A percentile compares a stretch with the other conserved stretches of the same genome.
phyloP scores from a whole-genome alignment of 495 filamentous ascomycete genomes.

The Podospora didyma region DNA sequence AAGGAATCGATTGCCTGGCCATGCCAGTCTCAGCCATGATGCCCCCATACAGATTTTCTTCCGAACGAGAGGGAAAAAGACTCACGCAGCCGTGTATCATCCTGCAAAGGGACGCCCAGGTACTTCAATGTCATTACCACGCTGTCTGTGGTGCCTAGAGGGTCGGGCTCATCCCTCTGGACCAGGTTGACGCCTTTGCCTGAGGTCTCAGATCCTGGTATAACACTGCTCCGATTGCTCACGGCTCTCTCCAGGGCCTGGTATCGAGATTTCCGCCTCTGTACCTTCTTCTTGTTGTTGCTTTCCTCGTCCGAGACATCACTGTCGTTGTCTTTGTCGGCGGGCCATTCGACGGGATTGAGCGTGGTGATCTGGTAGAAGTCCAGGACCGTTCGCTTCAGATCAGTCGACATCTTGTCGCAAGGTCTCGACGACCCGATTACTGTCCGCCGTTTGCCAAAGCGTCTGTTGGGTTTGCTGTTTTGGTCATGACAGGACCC shows the following conservation, averaged over 20 bases:
- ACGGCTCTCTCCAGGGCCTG: conserved; percentile 74
- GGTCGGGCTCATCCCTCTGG: conserved; percentile 87
- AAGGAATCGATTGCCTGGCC: conserved; percentile 79
- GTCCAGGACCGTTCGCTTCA: conserved; percentile 72
- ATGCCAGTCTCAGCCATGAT: conserved; percentile 1
- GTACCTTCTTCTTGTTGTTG: conserved; percentile 43
- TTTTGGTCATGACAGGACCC: background rate
- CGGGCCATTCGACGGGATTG: conserved; percentile 82
- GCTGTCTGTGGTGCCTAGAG: conserved; percentile 73
- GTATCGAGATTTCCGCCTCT: conserved; percentile 72
- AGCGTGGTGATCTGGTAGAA: conserved; percentile 83
- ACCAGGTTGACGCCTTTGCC: conserved; percentile 66
- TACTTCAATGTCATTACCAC: conserved; percentile 77
- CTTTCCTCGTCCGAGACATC: conserved; percentile 64
- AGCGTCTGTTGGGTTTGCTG: background rate
- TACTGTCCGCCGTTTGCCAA: background rate
- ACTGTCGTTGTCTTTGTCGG: conserved; percentile 65
- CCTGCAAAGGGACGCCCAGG: conserved; percentile 75
- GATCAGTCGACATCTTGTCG: conserved; percentile 38
- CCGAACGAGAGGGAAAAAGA: conserved; percentile 9
- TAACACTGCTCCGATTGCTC: conserved; percentile 59
- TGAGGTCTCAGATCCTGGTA: conserved; percentile 66
- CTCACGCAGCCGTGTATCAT: conserved; percentile 74
- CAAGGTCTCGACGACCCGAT: background rate
- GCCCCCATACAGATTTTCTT: background rate